A percentile compares a stretch with the other conserved stretches of the same genome.
These are phyloP conservation scores for Kwoniella dendrophila DNA, from an alignment of 768 basidiomycete species.

Conservation along the genomic window DNA sequence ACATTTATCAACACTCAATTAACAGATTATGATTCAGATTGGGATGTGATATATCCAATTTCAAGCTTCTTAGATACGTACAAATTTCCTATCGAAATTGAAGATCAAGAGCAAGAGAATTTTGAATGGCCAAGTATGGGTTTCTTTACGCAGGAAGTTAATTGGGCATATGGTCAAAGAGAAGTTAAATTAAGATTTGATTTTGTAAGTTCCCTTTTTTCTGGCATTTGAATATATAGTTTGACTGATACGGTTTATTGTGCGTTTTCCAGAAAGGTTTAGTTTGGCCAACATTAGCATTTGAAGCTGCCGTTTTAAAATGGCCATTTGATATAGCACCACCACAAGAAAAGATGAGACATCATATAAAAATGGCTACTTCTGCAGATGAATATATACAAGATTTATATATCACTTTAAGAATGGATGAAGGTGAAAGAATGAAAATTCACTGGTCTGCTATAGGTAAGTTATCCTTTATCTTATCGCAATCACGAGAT, in stretches of 20 bases:
- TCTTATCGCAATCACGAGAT: slow-evolving; percentile 42
- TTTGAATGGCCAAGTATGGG: slow-evolving; percentile 64
- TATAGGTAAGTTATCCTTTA: slow-evolving; percentile 64
- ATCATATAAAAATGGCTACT: slow-evolving; percentile 89
- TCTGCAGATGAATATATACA: slow-evolving; percentile 78
- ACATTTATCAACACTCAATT: slow-evolving; percentile 63
- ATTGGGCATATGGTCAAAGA: slow-evolving; percentile 59
- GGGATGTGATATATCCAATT: slow-evolving; percentile 64
- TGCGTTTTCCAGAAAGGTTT: slow-evolving; percentile 33
- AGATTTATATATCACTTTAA: slow-evolving; percentile 62
- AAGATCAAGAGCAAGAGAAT: slow-evolving; percentile 54
- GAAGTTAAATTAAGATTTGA: slow-evolving; percentile 36
- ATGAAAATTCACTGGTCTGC: slow-evolving; percentile 76
- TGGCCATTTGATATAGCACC: slow-evolving; percentile 84
- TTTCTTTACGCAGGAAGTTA: slow-evolving; percentile 61
- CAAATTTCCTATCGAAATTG: slow-evolving; percentile 63
- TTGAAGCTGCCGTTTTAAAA: slow-evolving; percentile 81
- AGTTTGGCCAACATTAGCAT: slow-evolving; percentile 68
- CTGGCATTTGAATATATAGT: not conserved
- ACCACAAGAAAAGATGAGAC: slow-evolving; percentile 71
- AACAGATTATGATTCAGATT: slow-evolving; percentile 79
- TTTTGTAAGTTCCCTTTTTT: slow-evolving; percentile 38
- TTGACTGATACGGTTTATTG: not conserved
- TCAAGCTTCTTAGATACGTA: slow-evolving; percentile 79
- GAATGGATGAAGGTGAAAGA: slow-evolving; percentile 34